These are phyloP conservation scores for Melaleuca quinquenervia DNA, from an alignment of 345 rosid species.

Conservation along the genomic window DNA sequence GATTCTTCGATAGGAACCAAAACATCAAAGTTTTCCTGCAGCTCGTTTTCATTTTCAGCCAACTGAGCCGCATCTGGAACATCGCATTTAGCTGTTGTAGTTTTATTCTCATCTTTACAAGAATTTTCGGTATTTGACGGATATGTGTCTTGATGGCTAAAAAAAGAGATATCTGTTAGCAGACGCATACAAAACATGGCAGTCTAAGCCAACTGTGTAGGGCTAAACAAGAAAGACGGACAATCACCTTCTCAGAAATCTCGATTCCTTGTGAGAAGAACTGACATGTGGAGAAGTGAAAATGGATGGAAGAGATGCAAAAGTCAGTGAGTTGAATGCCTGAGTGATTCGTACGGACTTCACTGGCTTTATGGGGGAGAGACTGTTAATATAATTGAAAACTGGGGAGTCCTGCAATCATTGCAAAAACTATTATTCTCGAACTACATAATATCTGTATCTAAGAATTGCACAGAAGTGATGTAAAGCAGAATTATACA, in stretches of 20 bases:
- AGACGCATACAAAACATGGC: background rate
- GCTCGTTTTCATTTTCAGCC: constrained; percentile 9
- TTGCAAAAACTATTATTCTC: background rate
- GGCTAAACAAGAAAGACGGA: background rate
- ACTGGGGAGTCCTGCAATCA: constrained; percentile 83
- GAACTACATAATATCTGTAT: background rate
- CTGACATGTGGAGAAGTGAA: constrained; percentile 86
- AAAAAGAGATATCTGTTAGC: constrained; percentile 1
- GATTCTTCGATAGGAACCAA: constrained; percentile 35
- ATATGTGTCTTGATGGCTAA: constrained; percentile 40
- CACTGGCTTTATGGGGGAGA: constrained; percentile 87
- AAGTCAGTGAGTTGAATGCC: constrained; percentile 58
- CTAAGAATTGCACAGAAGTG: background rate
- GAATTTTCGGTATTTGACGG: constrained; percentile 23
- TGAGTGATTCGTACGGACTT: constrained; percentile 53
- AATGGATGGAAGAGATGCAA: constrained; percentile 67
- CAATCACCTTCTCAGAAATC: constrained; percentile 68
- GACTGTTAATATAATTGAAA: constrained; percentile 74
- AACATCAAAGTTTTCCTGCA: constrained; percentile 30
- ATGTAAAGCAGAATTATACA: background rate
- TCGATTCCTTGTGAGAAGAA: constrained; percentile 57
- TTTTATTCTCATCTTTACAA: constrained; percentile 19
- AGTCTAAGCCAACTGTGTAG: background rate
- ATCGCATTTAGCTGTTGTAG: constrained; percentile 7
- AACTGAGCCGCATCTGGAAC: constrained; percentile 13